These are phyloP conservation scores for Apium graveolens DNA, from an alignment of 129 eudicot species.

Conservation along the genomic window DNA sequence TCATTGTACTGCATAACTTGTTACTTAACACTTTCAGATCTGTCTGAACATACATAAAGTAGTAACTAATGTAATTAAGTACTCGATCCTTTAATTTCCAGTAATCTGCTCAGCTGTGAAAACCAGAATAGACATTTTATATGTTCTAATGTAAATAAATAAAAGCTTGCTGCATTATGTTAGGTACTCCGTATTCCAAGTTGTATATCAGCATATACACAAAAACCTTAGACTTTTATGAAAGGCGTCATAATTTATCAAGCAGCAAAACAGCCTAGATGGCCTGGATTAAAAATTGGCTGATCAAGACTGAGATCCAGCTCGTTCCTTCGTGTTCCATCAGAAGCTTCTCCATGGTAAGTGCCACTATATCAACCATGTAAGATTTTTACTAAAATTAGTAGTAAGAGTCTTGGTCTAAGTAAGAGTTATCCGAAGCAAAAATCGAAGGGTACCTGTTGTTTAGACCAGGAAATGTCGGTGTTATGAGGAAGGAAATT, in stretches of 20 bases:
- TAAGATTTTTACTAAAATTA: background rate
- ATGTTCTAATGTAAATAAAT: background rate
- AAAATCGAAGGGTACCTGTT: conserved; percentile 26
- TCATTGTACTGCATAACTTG: too few species aligned
- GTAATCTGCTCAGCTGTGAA: background rate
- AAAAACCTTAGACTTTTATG: background rate
- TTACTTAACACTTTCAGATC: too few species aligned
- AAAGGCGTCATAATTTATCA: conserved; percentile 7
- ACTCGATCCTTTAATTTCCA: background rate
- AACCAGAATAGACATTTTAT: background rate
- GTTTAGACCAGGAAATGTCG: conserved; percentile 45
- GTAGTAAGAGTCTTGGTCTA: background rate
- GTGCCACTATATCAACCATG: conserved; percentile 26
- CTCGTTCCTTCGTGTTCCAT: conserved; percentile 50
- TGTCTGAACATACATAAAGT: background rate
- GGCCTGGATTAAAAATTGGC: conserved; percentile 57
- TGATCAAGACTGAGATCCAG: conserved; percentile 70
- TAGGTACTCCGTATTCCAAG: background rate
- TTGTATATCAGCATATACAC: background rate
- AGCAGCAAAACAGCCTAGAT: conserved; percentile 57
- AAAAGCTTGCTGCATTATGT: background rate
- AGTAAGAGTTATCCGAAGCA: background rate
- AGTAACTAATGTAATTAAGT: background rate
- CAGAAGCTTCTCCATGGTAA: conserved; percentile 50
- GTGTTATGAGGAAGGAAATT: conserved; percentile 39